These are phyloP conservation scores for Ulota crispa DNA, from an alignment of 225 moss, liverwort and hornwort genomes.

Conservation along the genomic window DNA sequence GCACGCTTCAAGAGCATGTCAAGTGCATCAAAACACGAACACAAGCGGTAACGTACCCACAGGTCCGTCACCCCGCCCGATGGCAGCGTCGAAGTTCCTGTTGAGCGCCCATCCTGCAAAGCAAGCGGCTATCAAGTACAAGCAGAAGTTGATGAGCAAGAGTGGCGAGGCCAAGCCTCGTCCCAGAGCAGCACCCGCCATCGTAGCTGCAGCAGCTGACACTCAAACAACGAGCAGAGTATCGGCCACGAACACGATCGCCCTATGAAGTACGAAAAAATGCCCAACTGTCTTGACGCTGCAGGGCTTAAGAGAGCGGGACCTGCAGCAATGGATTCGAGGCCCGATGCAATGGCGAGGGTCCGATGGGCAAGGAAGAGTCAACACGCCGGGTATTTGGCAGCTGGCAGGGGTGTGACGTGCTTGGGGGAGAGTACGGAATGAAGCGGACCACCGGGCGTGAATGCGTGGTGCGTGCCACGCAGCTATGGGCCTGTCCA, in stretches of 20 bases:
- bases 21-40: background rate
- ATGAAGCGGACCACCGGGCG: background rate
- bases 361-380: background rate
- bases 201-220: background rate
- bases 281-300: background rate
- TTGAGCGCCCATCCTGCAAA: slow-evolving; percentile 60
- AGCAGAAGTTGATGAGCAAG: slow-evolving; percentile 46
- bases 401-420: slow-evolving; percentile 18
- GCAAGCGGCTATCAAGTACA: slow-evolving; percentile 45
- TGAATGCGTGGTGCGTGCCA: slow-evolving; percentile 9
- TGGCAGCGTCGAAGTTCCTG: slow-evolving; percentile 37
- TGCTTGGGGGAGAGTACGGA: background rate
- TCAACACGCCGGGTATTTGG: slow-evolving; percentile 1
- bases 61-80: slow-evolving; percentile 17
- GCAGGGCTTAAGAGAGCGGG: slow-evolving; percentile 1
- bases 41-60: slow-evolving; percentile 28
- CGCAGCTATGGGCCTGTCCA: background rate
- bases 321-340: background rate
- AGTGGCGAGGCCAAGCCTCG: slow-evolving; percentile 45
- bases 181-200: slow-evolving; percentile 51
- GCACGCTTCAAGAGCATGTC: background rate
- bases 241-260: background rate
- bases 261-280: background rate
- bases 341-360: background rate
- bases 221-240: background rate